Evolutionary conservation across 1,139 yeast species (phyloP).

Genomic region (Kodamaea anthophila): DNA sequence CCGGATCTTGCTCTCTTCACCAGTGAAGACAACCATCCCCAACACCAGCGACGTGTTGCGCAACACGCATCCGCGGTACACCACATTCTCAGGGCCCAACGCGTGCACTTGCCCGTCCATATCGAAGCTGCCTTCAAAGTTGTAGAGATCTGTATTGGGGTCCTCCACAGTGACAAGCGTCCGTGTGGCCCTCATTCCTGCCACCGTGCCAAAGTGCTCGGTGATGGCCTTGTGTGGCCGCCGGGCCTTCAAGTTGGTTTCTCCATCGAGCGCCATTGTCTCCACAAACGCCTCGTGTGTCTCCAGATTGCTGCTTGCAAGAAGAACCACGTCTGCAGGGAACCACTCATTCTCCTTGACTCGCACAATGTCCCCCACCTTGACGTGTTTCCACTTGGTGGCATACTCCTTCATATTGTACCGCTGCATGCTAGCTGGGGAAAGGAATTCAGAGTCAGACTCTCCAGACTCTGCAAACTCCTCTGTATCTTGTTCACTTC

Average conservation of each 20-base stretch:
- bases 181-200: constrained; percentile 44
- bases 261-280: constrained; percentile 97
- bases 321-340: constrained; percentile 79
- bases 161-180: constrained; percentile 71
- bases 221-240: constrained; percentile 61
- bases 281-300: constrained; percentile 79
- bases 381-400: constrained; percentile 65
- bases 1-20: constrained; percentile 92
- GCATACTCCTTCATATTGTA: constrained; percentile 30
- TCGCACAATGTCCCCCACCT: constrained; percentile 78
- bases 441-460: not conserved
- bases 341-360: constrained; percentile 81
- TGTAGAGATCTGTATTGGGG: constrained; percentile 86
- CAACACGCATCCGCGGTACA: constrained; percentile 82
- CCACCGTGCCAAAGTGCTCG: constrained; percentile 41
- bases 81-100: constrained; percentile 70
- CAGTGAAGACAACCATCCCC: constrained; percentile 86
- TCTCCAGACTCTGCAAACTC: not conserved
- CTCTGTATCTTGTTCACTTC: not conserved
- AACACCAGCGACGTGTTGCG: constrained; percentile 71
- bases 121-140: constrained; percentile 73
- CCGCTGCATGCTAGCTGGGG: constrained; percentile 18
- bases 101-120: constrained; percentile 38
- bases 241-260: constrained; percentile 79
- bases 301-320: constrained; percentile 52